Evolutionary conservation across 2,329 filamentous ascomycete genomes (phyloP).

Genomic region (Coleophoma eucalyptorum): DNA sequence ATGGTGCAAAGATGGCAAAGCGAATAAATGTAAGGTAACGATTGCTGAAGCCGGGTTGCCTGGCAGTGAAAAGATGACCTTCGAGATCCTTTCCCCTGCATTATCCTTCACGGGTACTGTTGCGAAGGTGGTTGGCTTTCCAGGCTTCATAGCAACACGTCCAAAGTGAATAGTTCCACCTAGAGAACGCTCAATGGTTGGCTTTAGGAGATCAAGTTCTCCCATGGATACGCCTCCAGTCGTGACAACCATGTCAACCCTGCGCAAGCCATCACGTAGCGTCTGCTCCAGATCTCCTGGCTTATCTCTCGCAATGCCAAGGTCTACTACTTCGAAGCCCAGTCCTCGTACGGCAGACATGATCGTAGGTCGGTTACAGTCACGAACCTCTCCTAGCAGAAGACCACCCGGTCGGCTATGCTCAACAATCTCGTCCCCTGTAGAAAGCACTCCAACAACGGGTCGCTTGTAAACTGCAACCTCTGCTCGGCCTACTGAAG

Average conservation of each 20-base stretch:
- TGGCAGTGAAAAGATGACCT: constrained; percentile 83
- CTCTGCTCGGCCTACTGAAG: constrained; percentile 72
- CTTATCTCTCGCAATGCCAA: constrained; percentile 79
- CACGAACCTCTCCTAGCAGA: constrained; percentile 79
- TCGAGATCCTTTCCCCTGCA: constrained; percentile 52
- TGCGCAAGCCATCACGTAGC: constrained; percentile 70
- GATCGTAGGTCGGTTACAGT: constrained; percentile 88
- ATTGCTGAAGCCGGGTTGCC: constrained; percentile 92
- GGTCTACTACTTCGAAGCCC: constrained; percentile 76
- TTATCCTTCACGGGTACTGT: constrained; percentile 69
- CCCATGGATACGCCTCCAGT: constrained; percentile 97
- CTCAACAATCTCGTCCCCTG: constrained; percentile 88
- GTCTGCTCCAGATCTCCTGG: constrained; percentile 70
- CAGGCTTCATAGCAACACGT: constrained; percentile 95
- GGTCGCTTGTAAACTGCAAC: constrained; percentile 74
- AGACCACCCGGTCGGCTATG: constrained; percentile 62
- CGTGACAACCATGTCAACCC: constrained; percentile 80
- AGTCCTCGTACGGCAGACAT: constrained; percentile 71
- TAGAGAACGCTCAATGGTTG: constrained; percentile 85
- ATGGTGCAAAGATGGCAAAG: constrained; percentile 80
- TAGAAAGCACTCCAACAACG: constrained; percentile 82
- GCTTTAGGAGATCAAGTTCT: constrained; percentile 93
- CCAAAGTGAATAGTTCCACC: constrained; percentile 96
- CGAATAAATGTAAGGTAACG: constrained; percentile 92
- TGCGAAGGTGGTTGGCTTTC: constrained; percentile 96